Evolutionary conservation across 257 asterid genomes (phyloP), one percentile per base, ranked within the genome.

Genomic region (Nicotiana tabacum): DNA sequence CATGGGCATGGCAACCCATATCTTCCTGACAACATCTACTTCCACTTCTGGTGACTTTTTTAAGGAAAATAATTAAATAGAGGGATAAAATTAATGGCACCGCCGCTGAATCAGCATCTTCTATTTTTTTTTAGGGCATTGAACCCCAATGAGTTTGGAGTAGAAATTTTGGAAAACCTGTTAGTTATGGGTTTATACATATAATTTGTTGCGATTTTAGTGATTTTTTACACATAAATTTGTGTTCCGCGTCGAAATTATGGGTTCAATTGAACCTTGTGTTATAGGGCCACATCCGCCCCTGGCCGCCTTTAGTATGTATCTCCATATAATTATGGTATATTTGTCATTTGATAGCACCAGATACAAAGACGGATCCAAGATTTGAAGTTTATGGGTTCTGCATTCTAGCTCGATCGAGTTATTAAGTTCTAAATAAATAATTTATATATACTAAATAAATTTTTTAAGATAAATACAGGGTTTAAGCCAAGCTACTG

Each of bases 1-100:
- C 83, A 87, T 83, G 85, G 86, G 83, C 87, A 80, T 51, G 35
- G 80, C 74, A 82, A 56, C 70, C 84, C 66, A 82, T 46, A 27
- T 62, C 68, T 35, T 80, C 35, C 76, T 39, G 39, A 39, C 81
- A 24, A 80, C 39, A 84, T 69, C 84, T 65, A 74, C 77, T 82
- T 33, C 39, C 37, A 66, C 81, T 82, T 27, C 68, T 66, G 15
- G 39, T 57, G 12, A 30, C 35, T 53, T 15, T 51, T 56, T 77
- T 13, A 18, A 9, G 12, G 78, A 43, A 46, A 1, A 43, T 24
- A 1, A 68, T 39, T 5, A 37, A 0, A 9, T 32, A 17, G n/a
- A 30, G 35, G 62, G 39, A 74, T 74, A 48, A 24, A 74, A 32
- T 57, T 70, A 43, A 32, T 69, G 33, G 57, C 58, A n/a, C n/a